A percentile compares a stretch with the other conserved stretches of the same genome.
Evolutionary conservation across 1,284 basidiomycete genomes (phyloP).

Genomic region (Trichosporon coremiiforme): DNA sequence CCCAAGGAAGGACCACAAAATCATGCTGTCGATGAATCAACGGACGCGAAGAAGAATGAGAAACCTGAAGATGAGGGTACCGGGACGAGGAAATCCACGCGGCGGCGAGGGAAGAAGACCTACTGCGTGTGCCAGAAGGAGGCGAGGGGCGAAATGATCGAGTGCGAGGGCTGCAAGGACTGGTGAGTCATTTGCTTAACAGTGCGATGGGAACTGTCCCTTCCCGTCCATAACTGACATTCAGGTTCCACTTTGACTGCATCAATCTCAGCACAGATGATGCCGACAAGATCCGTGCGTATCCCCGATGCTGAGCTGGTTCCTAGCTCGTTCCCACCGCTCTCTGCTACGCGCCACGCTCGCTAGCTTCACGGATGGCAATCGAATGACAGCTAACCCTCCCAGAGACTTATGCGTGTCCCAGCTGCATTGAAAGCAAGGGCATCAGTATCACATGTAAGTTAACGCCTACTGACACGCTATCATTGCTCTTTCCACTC

Average conservation of each 20-base stretch:
- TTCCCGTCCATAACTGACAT: background rate
- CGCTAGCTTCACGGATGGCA: background rate
- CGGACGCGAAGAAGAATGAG: constrained; percentile 13
- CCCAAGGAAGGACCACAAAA: background rate
- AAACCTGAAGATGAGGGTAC: background rate
- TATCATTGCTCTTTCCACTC: background rate
- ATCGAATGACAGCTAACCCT: background rate
- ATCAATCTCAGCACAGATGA: constrained; percentile 39
- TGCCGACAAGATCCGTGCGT: constrained; percentile 50
- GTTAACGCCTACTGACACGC: constrained; percentile 27
- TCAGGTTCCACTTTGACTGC: constrained; percentile 53
- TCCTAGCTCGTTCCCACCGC: background rate
- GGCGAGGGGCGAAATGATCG: constrained; percentile 49
- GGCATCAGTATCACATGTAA: constrained; percentile 46
- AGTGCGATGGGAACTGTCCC: background rate
- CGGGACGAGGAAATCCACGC: constrained; percentile 11
- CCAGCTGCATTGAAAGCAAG: constrained; percentile 37
- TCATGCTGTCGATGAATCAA: background rate
- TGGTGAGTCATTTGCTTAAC: constrained; percentile 39
- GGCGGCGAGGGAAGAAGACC: constrained; percentile 32
- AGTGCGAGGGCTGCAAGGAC: constrained; percentile 50
- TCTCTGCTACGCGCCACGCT: constrained; percentile 3
- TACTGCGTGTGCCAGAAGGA: constrained; percentile 47
- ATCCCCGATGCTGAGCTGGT: background rate
- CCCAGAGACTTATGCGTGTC: constrained; percentile 46